A percentile compares a stretch with the other conserved stretches of the same genome.
These are phyloP conservation scores for Coemansia sp. DNA, from an alignment of 192 early-diverging fungal species.

Conservation along the genomic window DNA sequence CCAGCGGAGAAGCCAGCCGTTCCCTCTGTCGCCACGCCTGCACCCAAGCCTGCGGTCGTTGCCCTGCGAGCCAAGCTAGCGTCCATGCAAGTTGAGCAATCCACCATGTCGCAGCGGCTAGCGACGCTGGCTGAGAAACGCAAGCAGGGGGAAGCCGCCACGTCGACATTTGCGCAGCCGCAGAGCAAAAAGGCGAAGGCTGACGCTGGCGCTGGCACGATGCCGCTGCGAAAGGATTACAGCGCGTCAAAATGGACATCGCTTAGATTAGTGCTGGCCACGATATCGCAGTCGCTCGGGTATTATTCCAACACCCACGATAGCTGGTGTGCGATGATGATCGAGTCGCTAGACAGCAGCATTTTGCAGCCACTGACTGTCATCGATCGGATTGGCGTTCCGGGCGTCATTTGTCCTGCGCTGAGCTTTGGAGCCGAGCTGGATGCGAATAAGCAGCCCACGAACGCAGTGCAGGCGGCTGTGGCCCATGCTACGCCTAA, in stretches of 20 bases:
- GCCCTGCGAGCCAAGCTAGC: constrained; percentile 18
- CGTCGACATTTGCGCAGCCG: background rate
- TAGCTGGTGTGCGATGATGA: background rate
- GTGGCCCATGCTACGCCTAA: background rate
- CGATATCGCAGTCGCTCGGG: background rate
- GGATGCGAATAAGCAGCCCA: background rate
- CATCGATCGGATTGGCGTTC: constrained; percentile 24
- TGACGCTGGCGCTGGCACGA: background rate
- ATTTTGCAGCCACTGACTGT: constrained; percentile 21
- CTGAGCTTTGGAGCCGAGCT: background rate
- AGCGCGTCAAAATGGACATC: background rate
- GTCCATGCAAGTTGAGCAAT: constrained; percentile 26
- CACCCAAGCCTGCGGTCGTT: background rate
- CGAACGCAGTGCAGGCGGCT: background rate
- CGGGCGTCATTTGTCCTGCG: background rate
- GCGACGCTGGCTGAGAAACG: constrained; percentile 18
- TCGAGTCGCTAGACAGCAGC: constrained; percentile 9
- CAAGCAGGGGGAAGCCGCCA: background rate
- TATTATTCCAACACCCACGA: background rate
- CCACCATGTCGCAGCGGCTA: constrained; percentile 14
- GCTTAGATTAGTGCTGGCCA: background rate
- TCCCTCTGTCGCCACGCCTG: background rate
- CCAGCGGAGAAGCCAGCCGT: background rate
- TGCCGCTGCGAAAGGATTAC: background rate
- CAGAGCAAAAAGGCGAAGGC: background rate